Conservation (phyloP, 1,284 basidiomycete species). For the Rhodotorula sp. region DNA sequence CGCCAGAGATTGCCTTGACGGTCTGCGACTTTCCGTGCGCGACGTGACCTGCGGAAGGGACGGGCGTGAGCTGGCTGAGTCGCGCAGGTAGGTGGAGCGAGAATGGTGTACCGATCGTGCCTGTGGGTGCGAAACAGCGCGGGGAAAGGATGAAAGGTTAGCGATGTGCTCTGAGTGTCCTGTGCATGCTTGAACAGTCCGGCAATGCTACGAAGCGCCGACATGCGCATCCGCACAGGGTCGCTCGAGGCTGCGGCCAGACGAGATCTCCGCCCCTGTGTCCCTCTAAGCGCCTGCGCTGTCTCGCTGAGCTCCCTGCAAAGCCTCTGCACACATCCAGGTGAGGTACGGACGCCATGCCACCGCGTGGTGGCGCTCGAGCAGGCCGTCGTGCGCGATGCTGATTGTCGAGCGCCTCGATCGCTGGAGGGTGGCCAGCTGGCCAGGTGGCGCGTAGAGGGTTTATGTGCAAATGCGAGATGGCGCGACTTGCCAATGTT, state of each 20-base stretch:
- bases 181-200: background rate
- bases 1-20: constrained; percentile 98
- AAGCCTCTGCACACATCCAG: too few species aligned
- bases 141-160: background rate
- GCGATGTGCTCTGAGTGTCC: background rate
- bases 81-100: fast-evolving
- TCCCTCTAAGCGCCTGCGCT: too few species aligned
- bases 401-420: too few species aligned
- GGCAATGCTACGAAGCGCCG: too few species aligned
- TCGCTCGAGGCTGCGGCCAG: too few species aligned
- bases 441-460: background rate
- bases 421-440: too few species aligned
- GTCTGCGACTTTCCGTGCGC: constrained; percentile 96
- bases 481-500: constrained; percentile 64
- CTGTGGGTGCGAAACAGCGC: constrained; percentile 46
- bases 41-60: background rate
- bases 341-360: too few species aligned
- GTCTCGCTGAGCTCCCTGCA: too few species aligned
- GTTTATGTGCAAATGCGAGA: background rate
- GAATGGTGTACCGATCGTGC: constrained; percentile 69
- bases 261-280: too few species aligned
- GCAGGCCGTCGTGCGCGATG: too few species aligned
- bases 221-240: too few species aligned
- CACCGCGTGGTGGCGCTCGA: too few species aligned
- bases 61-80: background rate